Conservation (phyloP, 306 rosid genomes). For the Datisca glomerata region DNA sequence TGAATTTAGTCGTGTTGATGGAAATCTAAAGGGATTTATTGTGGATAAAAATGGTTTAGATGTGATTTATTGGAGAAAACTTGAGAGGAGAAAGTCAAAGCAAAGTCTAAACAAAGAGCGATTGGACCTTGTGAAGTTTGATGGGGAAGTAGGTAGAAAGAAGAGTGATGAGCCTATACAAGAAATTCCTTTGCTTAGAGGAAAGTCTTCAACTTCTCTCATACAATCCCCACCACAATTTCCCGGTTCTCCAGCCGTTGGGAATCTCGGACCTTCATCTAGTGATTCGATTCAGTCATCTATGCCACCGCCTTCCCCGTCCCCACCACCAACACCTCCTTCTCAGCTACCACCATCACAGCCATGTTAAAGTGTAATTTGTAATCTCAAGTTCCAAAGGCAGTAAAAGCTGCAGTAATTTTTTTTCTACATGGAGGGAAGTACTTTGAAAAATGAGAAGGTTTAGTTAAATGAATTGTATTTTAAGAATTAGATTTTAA, state of each 20-base stretch:
- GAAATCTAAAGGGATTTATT: constrained; percentile 37
- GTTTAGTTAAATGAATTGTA: too few relatives aligned
- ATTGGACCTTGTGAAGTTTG: too few relatives aligned
- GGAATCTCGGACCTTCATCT: constrained; percentile 13
- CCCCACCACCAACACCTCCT: constrained; percentile 3
- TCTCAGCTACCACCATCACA: constrained; percentile 13
- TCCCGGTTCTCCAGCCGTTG: constrained; percentile 12
- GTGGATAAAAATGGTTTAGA: constrained; percentile 68
- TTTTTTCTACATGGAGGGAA: too few relatives aligned
- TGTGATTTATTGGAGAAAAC: constrained; percentile 55
- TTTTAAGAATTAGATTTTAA: too few relatives aligned
- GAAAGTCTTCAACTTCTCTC: constrained; percentile 43
- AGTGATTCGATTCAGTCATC: constrained; percentile 11
- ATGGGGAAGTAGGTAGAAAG: constrained; percentile 10
- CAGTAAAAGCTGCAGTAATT: too few relatives aligned
- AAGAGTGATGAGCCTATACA: constrained; percentile 19
- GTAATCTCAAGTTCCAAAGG: too few relatives aligned
- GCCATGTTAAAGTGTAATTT: constrained; percentile 5
- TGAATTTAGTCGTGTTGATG: constrained; percentile 28
- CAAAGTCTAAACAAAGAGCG: constrained; percentile 18
- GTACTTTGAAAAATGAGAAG: too few relatives aligned
- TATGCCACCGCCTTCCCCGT: too few relatives aligned
- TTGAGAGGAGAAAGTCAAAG: constrained; percentile 20
- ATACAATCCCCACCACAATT: constrained; percentile 19
- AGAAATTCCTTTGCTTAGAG: constrained; percentile 42